phyloP scores from a whole-genome alignment of 306 rosid genomes.

The barrel medic (Medicago truncatula) region DNA sequence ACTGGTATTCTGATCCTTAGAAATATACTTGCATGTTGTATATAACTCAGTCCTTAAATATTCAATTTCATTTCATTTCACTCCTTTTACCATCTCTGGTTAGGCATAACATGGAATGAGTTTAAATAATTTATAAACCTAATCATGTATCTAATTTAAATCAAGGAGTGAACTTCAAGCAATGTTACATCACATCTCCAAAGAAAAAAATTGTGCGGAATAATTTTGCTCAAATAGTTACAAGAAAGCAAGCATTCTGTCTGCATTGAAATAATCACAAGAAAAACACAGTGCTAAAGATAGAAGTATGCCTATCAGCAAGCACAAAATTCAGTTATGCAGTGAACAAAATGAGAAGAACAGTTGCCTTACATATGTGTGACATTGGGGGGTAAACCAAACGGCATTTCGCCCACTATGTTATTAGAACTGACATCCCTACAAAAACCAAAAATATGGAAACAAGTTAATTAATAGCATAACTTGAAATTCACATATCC shows the following conservation, averaged over 20 bases:
- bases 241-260: background rate
- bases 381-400: constrained; percentile 72
- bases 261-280: background rate
- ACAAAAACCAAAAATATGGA: constrained; percentile 44
- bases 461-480: background rate
- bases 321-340: constrained; percentile 46
- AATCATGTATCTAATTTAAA: background rate
- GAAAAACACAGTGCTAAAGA: background rate
- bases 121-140: constrained; percentile 14
- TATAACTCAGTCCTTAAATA: background rate
- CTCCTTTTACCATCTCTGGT: too few species aligned
- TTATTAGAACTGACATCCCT: constrained; percentile 88
- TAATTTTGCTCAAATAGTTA: constrained; percentile 50
- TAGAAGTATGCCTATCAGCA: constrained; percentile 41
- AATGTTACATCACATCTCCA: background rate
- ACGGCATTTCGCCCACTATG: constrained; percentile 77
- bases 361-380: constrained; percentile 78
- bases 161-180: constrained; percentile 3
- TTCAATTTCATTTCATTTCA: too few species aligned
- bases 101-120: constrained; percentile 6
- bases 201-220: constrained; percentile 42
- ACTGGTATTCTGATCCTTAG: background rate
- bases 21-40: background rate
- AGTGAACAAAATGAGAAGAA: constrained; percentile 18
- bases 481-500: constrained; percentile 18